phyloP scores from a whole-genome alignment of 2,329 filamentous ascomycete genomes.

The Mollisia scopiformis region DNA sequence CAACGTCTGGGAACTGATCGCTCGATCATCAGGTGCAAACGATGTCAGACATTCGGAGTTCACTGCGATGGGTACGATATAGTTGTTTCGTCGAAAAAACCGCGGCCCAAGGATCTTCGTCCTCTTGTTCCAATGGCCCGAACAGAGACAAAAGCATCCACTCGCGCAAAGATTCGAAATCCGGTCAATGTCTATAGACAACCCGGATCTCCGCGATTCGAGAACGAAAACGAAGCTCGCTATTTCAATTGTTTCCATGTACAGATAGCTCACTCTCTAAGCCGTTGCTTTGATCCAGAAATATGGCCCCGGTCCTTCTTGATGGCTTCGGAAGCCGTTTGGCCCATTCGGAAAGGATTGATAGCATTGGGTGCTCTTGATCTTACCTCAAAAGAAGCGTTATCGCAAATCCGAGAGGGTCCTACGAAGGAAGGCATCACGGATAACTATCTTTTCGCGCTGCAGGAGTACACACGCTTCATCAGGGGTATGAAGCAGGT shows the following conservation, averaged over 20 bases:
- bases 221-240: conserved; percentile 14
- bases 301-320: conserved; percentile 24
- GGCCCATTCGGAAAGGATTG: conserved; percentile 27
- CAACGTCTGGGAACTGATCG: too few species aligned
- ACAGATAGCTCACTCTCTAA: conserved; percentile 13
- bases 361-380: conserved; percentile 28
- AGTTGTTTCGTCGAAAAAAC: background rate
- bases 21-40: too few species aligned
- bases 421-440: background rate
- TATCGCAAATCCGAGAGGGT: background rate
- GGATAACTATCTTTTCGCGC: conserved; percentile 38
- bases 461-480: conserved; percentile 24
- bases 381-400: background rate
- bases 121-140: background rate
- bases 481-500: conserved; percentile 20
- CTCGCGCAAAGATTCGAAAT: background rate
- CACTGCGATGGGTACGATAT: conserved; percentile 57
- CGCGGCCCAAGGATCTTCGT: background rate
- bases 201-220: conserved; percentile 8
- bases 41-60: conserved; percentile 58
- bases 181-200: background rate
- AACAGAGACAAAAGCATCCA: background rate
- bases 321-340: conserved; percentile 20
- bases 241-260: conserved; percentile 19
- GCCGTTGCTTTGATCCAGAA: conserved; percentile 7